Conservation (phyloP, 164 flowering plant genomes). For the Cinnamomum micranthum region DNA sequence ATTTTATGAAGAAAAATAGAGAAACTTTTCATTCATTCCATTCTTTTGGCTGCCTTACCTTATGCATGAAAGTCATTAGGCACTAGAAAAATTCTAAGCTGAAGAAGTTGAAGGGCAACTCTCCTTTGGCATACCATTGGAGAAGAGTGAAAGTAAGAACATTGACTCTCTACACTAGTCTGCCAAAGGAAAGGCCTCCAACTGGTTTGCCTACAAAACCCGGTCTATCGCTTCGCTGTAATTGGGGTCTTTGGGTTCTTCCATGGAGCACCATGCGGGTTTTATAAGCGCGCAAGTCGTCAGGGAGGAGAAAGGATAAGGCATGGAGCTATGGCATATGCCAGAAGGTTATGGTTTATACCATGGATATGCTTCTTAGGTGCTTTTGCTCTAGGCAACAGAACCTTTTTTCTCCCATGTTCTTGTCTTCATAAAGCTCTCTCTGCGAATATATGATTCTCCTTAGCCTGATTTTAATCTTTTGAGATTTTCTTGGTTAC, state of each 20-base stretch:
- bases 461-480: neutral
- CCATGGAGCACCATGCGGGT: neutral
- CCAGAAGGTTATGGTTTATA: constrained; percentile 15
- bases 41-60: neutral
- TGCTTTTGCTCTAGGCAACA: neutral
- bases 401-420: constrained; percentile 5
- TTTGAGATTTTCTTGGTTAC: neutral
- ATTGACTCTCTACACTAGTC: constrained; percentile 2
- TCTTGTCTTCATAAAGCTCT: neutral
- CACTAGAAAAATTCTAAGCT: constrained; percentile 1
- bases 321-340: constrained; percentile 23
- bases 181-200: constrained; percentile 41
- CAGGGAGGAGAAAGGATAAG: constrained; percentile 10
- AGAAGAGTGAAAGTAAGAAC: neutral
- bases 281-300: neutral
- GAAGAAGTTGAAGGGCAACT: constrained; percentile 6
- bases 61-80: constrained; percentile 4
- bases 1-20: neutral
- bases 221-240: neutral
- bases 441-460: constrained; percentile 1
- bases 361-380: constrained; percentile 35
- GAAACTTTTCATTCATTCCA: neutral
- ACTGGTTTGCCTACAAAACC: constrained; percentile 25
- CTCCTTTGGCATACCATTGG: constrained; percentile 22
- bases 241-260: neutral